Evolutionary conservation across 495 filamentous ascomycete genomes (phyloP), one percentile per base, ranked within the genome.

Genomic region (Daldinia grandis): DNA sequence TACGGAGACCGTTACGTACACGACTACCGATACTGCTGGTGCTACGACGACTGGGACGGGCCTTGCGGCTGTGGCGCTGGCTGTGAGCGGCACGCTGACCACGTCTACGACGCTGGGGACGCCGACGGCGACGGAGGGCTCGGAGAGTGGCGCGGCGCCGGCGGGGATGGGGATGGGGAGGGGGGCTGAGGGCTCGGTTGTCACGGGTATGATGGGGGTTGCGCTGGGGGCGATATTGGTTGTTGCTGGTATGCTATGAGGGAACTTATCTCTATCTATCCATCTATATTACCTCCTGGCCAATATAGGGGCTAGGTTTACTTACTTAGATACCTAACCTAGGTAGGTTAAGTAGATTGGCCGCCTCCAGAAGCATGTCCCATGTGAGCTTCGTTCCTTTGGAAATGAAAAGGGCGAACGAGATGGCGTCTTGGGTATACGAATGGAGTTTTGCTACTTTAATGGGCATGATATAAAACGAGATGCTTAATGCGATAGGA

Each of bases 161-260:
- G 54, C 50, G 8, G 24, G 63, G 25, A 60, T 31, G 14, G 68
- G 27, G 35, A 62, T 58, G 37, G 71, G 31, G 1, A 8, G 14
- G 24, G 62, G 68, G 7, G 33, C 66, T 3, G 80, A 74, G 67
- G 73, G 73, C 21, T 77, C 75, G 21, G 44, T 69, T 21, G 78
- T 82, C 38, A 81, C 78, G 72, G 69, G 79, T 9, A 69, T 69
- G 60, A 55, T 78, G 74, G 82, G 78, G 1, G 62, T 77, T n/a
- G 68, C 79, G 59, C 70, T 84, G 3, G 81, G 75, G 6, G 74
- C 74, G 31, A 78, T 84, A 0, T 63, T 84, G 28, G 76, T 75
- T 54, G 68, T 80, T 60, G 81, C 78, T 44, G 81, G 79, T 6
- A 60, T 81, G 74, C 74, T 84, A 35, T 83, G 66, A 78, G 50